Conservation (phyloP, 2,329 filamentous ascomycete genomes). For the Paracorniculantispora psalliotae region DNA sequence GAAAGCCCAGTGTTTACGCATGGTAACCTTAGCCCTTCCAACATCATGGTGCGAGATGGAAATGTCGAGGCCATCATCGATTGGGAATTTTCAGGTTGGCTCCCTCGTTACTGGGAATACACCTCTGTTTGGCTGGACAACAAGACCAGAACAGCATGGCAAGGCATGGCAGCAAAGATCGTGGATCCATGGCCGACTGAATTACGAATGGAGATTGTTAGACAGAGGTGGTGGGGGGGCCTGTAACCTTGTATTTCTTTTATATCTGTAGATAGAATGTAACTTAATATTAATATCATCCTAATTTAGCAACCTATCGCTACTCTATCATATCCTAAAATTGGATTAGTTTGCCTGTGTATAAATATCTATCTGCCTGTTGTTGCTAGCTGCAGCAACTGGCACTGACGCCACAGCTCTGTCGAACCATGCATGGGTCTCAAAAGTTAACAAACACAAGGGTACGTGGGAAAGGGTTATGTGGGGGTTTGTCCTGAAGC, state of each 20-base stretch:
- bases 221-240: slow-evolving; percentile 11
- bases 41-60: slow-evolving; percentile 24
- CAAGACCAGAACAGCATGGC: slow-evolving; percentile 3
- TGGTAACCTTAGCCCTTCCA: slow-evolving; percentile 23
- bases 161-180: neutral
- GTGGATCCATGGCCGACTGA: neutral
- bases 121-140: slow-evolving; percentile 13
- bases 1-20: slow-evolving; percentile 26
- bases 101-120: slow-evolving; percentile 30
- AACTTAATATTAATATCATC: neutral
- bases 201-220: slow-evolving; percentile 4
- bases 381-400: no score
- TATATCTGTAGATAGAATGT: no score
- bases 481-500: no score
- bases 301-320: neutral
- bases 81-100: slow-evolving; percentile 31
- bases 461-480: no score
- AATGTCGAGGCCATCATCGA: slow-evolving; percentile 26
- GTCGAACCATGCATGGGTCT: no score
- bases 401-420: no score
- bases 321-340: neutral
- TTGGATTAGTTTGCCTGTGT: no score
- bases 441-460: no score
- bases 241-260: neutral
- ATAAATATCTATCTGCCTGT: no score